Conservation (phyloP, 2,329 filamentous ascomycete genomes). For the Aspergillus novofumigatus region DNA sequence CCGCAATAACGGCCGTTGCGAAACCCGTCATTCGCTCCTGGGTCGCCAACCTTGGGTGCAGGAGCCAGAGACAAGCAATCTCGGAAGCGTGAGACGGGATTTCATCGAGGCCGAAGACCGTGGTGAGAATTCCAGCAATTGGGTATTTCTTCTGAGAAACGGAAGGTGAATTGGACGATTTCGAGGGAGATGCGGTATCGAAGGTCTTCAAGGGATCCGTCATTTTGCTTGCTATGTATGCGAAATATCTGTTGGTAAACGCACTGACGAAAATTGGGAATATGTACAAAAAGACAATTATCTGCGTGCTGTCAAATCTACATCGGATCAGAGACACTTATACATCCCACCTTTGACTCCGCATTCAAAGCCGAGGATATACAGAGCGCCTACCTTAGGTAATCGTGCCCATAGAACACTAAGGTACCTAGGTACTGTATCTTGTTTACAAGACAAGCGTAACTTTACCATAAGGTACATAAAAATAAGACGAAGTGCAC, state of each 20-base stretch:
- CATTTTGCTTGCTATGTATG: conserved; percentile 20
- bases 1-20: conserved; percentile 63
- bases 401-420: background rate
- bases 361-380: background rate
- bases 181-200: conserved; percentile 16
- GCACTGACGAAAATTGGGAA: too few species aligned
- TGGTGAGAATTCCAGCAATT: conserved; percentile 73
- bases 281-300: too few species aligned
- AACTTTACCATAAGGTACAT: too few species aligned
- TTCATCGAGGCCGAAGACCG: conserved; percentile 77
- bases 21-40: conserved; percentile 72
- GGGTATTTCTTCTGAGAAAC: conserved; percentile 64
- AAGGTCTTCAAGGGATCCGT: conserved; percentile 34
- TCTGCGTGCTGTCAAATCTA: too few species aligned
- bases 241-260: too few species aligned
- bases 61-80: conserved; percentile 82
- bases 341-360: background rate
- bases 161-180: conserved; percentile 24
- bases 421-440: background rate
- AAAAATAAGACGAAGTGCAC: too few species aligned
- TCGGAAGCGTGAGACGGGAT: conserved; percentile 52
- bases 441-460: background rate
- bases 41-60: conserved; percentile 71
- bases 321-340: background rate
- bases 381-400: too few species aligned